These are phyloP conservation scores for Pochonia chlamydosporia DNA, from an alignment of 2,329 filamentous ascomycete species.

Conservation along the genomic window DNA sequence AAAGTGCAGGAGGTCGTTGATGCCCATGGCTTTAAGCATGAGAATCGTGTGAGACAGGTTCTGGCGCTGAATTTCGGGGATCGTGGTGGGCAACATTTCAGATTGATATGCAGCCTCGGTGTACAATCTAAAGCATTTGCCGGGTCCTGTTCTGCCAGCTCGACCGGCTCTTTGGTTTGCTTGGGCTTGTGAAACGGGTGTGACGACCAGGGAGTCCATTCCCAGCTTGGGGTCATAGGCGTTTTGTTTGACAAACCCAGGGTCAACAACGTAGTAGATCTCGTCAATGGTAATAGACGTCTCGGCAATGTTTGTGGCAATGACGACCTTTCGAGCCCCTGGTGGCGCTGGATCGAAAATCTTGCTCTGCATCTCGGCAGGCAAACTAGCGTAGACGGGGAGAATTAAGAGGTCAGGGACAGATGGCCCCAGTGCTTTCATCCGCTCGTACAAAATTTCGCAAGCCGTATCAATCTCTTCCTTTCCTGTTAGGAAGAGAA, in stretches of 20 bases:
- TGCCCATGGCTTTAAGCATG: conserved; percentile 98
- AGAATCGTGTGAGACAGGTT: conserved; percentile 90
- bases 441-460: conserved; percentile 87
- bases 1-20: conserved; percentile 94
- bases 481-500: conserved; percentile 95
- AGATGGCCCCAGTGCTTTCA: conserved; percentile 87
- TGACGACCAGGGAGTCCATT: conserved; percentile 95
- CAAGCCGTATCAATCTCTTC: conserved; percentile 96
- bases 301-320: conserved; percentile 97
- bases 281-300: conserved; percentile 97
- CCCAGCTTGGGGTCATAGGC: conserved; percentile 95
- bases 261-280: conserved; percentile 95
- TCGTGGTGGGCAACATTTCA: conserved; percentile 93
- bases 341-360: conserved; percentile 92
- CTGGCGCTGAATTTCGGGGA: conserved; percentile 93
- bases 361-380: conserved; percentile 85
- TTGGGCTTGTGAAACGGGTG: conserved; percentile 93
- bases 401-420: conserved; percentile 91
- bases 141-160: conserved; percentile 89
- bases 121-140: conserved; percentile 92
- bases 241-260: conserved; percentile 96
- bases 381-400: conserved; percentile 92
- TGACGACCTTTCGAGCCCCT: conserved; percentile 86
- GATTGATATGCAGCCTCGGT: conserved; percentile 93
- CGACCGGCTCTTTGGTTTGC: conserved; percentile 91